These are phyloP conservation scores for Trichoderma sp. DNA, from an alignment of 2,329 filamentous ascomycete genomes.

Conservation along the genomic window DNA sequence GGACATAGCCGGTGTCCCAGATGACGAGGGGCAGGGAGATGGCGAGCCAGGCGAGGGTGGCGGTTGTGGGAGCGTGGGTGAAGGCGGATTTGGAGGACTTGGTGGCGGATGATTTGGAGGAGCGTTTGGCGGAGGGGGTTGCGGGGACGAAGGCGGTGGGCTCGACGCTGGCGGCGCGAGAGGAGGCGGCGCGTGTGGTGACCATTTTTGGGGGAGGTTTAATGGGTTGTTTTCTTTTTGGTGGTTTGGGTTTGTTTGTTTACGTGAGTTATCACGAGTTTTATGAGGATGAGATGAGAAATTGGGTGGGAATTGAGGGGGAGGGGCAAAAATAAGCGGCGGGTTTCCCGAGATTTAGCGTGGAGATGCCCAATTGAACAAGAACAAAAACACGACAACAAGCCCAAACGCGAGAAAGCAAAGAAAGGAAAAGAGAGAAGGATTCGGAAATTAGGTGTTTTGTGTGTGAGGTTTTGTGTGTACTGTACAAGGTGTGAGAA, in stretches of 20 bases:
- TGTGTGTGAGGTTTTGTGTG: neutral
- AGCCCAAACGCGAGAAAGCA: neutral
- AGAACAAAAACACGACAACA: neutral
- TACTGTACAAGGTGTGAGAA: neutral
- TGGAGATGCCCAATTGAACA: neutral
- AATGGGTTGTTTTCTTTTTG: neutral
- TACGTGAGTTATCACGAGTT: neutral
- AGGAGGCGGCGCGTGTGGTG: conserved; percentile 38
- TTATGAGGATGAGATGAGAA: neutral
- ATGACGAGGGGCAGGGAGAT: conserved; percentile 73
- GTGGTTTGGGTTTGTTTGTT: neutral
- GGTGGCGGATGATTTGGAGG: neutral
- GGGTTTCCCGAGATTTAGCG: neutral
- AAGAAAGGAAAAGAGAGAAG: neutral
- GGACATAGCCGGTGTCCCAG: conserved; percentile 80
- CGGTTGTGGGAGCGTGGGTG: conserved; percentile 46
- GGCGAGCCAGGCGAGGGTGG: conserved; percentile 66
- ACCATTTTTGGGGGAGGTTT: conserved; percentile 32
- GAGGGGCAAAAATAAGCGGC: conserved; percentile 11
- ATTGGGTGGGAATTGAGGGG: neutral
- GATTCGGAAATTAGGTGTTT: neutral
- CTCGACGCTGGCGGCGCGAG: conserved; percentile 32
- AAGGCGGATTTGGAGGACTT: conserved; percentile 30
- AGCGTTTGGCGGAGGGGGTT: conserved; percentile 14
- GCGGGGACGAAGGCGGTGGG: conserved; percentile 23